Evolutionary conservation across 2,329 filamentous ascomycete species (phyloP), one percentile per base, ranked within the genome.

Genomic region (Fusarium scirpi): DNA sequence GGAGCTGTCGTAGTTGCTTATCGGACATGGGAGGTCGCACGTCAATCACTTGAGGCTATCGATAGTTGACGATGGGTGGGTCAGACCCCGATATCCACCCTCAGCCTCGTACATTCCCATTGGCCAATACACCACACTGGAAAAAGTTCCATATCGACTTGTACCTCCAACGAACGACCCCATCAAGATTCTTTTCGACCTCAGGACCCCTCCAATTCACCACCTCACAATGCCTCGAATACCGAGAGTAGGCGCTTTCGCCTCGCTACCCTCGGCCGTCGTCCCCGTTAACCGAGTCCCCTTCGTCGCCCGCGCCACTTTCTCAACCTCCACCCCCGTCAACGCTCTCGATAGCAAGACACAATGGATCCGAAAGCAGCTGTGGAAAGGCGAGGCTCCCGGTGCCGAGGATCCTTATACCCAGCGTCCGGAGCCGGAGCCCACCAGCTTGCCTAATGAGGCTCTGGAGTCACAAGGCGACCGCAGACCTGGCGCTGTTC

Each of bases 221-320:
- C 46, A 51, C 51, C 45, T 47, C 66, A 78, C 67, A 70, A 84
- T 85, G 82, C 76, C 82, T 62, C 81, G 83, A 77, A 78, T 84
- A 81, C 74, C 81, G 61, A 76, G 79, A 68, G 70, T 79, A 67
- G 75, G 77, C 74, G 76, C 78, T 40, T 75, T 82, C 7, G 73
- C 74, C 67, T 76, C 73, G 67, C 71, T 80, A 57, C 76, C 71
- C 59, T 66, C 76, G 59, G 67, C 76, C 24, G 58, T 67, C 34
- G 64, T 71, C 56, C 71, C 71, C 47, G 57, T 76, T 34, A 63
- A 73, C 51, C 73, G 78, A 58, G 47, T 74, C 24, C 53, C 77
- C 44, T 78, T 79, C 47, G 53, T 69, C 65, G 69, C 67, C 63
- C 66, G 72, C 64, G 69, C 72, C 60, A 62, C 75, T 59, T 65